Conservation (phyloP, 805 yeast species). For the Danielia reshetovae region DNA sequence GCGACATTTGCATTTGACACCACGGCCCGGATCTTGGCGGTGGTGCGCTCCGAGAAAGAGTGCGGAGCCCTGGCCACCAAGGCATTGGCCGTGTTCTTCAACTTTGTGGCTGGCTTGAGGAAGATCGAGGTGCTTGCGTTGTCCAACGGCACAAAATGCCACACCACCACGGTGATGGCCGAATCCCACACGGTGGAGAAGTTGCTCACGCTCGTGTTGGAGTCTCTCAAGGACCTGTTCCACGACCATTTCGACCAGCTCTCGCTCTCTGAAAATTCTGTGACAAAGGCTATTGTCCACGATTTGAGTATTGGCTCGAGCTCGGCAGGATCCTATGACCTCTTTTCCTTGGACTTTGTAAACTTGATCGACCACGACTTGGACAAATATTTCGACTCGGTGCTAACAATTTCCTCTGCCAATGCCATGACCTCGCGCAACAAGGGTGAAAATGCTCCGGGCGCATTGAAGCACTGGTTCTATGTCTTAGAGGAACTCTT, state of each 20-base stretch:
- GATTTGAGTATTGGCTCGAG: neutral
- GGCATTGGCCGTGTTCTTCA: conserved; percentile 20
- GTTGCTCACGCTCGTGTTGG: conserved; percentile 4
- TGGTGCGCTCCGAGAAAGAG: neutral
- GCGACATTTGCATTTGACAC: neutral
- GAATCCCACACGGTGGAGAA: conserved; percentile 2
- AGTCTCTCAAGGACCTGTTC: neutral
- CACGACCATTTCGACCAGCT: neutral
- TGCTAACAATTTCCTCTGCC: conserved; percentile 7
- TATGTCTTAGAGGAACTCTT: conserved; percentile 3
- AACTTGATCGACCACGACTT: conserved; percentile 26
- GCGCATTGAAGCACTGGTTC: conserved; percentile 11
- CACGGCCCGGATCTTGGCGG: neutral
- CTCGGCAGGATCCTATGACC: neutral
- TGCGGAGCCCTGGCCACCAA: neutral
- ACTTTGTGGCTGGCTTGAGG: conserved; percentile 23
- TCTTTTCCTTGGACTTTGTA: conserved; percentile 20
- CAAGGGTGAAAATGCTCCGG: conserved; percentile 1
- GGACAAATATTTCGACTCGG: conserved; percentile 23
- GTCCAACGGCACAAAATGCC: conserved; percentile 4
- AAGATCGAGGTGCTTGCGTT: conserved; percentile 17
- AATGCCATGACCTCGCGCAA: neutral
- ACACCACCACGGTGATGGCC: neutral
- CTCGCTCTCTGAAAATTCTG: neutral
- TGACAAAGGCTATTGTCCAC: neutral